Conservation (phyloP, 129 eudicot genomes). For the Pseudognaphalium luteoalbum region DNA sequence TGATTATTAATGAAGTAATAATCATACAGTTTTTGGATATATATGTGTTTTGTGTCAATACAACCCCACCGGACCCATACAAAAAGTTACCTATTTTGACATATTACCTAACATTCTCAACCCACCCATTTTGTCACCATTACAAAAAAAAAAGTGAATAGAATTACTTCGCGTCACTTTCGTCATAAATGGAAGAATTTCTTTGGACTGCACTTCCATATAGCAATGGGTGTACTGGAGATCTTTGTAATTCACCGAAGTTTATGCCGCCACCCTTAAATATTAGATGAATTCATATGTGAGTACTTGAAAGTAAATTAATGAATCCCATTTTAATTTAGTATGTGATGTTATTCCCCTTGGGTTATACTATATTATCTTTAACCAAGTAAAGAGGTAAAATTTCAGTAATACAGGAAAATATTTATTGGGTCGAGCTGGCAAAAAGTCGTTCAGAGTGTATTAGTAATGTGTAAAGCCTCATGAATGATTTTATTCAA, state of each 20-base stretch:
- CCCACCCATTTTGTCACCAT: neutral
- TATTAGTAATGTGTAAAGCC: too few relatives aligned
- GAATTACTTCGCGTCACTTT: conserved; percentile 52
- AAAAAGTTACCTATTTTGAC: neutral
- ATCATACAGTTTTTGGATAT: neutral
- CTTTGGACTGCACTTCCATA: conserved; percentile 50
- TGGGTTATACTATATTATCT: neutral
- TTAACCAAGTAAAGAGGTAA: too few relatives aligned
- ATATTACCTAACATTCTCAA: neutral
- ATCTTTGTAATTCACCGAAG: conserved; percentile 46
- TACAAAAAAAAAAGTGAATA: neutral
- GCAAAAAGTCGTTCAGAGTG: too few relatives aligned
- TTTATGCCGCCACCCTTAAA: conserved; percentile 80
- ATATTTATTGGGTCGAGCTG: too few relatives aligned
- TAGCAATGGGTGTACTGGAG: conserved; percentile 53
- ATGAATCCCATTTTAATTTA: neutral
- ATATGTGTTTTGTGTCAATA: neutral
- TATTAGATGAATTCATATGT: neutral
- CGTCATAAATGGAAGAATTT: conserved; percentile 17
- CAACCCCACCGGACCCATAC: neutral
- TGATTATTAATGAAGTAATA: neutral
- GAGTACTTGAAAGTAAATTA: conserved; percentile 1
- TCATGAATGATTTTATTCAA: too few relatives aligned
- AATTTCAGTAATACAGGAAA: too few relatives aligned
- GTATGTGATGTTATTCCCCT: neutral